Percentiles rank a stretch among this genome's conserved stretches.
These are phyloP conservation scores for Aspergillus olivimuriae DNA, from an alignment of 495 filamentous ascomycete species.

Conservation along the genomic window DNA sequence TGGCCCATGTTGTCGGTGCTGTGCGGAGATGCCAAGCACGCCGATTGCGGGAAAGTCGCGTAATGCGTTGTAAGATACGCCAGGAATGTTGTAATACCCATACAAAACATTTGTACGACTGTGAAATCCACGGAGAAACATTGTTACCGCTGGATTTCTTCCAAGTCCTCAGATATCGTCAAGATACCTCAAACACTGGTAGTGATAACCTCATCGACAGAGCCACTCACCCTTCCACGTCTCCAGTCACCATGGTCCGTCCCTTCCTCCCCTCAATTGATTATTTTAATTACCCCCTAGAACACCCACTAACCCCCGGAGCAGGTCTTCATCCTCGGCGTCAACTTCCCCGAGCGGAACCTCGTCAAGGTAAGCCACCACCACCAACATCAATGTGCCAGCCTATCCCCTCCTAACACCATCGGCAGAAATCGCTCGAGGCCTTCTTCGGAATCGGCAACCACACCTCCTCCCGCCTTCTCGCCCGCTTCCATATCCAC, in stretches of 20 bases:
- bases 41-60: slow-evolving; percentile 1
- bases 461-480: slow-evolving; percentile 60
- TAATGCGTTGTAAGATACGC: slow-evolving; percentile 2
- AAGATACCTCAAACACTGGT: no score
- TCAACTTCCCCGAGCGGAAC: slow-evolving; percentile 76
- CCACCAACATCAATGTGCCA: slow-evolving; percentile 5
- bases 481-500: slow-evolving; percentile 84
- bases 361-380: slow-evolving; percentile 63
- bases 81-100: no score
- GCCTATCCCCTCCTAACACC: slow-evolving; percentile 9
- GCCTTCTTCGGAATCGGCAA: slow-evolving; percentile 86
- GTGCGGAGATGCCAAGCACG: slow-evolving; percentile 22
- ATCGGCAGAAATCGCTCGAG: slow-evolving; percentile 68
- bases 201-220: no score
- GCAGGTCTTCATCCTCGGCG: slow-evolving; percentile 76
- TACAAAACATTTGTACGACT: no score
- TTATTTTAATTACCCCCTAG: no score
- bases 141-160: slow-evolving; percentile 30
- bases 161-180: no score
- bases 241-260: slow-evolving; percentile 30
- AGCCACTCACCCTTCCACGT: no score
- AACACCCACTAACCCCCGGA: slow-evolving; percentile 8
- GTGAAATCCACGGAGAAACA: slow-evolving; percentile 36
- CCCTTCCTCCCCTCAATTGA: no score
- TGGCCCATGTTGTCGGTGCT: no score